phyloP scores from a whole-genome alignment of 768 basidiomycete genomes.

The Trametopsis cervina region DNA sequence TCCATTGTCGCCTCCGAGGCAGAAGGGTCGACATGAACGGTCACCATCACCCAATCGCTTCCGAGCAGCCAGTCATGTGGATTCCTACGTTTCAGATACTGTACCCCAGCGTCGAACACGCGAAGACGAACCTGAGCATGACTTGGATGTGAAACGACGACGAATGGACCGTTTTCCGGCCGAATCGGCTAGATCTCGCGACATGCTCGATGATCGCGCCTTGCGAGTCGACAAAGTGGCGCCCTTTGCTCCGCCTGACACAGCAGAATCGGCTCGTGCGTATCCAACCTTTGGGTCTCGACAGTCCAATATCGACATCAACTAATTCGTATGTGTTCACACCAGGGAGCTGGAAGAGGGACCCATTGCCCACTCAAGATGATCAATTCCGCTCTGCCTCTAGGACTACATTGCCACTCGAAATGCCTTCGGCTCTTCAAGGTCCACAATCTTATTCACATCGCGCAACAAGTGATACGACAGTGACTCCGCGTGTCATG shows the following conservation, averaged over 20 bases:
- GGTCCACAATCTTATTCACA: conserved; percentile 8
- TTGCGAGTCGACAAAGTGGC: background rate
- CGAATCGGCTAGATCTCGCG: conserved; percentile 8
- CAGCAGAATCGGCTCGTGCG: too few relatives aligned
- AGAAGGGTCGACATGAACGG: conserved; percentile 6
- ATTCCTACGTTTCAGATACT: conserved; percentile 6
- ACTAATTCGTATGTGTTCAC: background rate
- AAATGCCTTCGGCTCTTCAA: background rate
- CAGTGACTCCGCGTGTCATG: background rate
- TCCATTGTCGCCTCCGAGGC: background rate
- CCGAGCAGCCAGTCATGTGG: background rate
- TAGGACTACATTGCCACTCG: background rate
- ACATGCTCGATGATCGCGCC: conserved; percentile 2
- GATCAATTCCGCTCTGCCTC: background rate
- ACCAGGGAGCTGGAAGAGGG: background rate
- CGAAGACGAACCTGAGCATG: conserved; percentile 13
- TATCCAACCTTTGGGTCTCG: too few relatives aligned
- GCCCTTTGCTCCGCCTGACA: too few relatives aligned
- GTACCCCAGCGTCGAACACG: conserved; percentile 18
- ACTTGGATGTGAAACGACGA: conserved; percentile 17
- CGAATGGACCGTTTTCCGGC: conserved; percentile 15
- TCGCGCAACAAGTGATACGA: background rate
- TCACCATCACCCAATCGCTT: background rate
- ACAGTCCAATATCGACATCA: too few relatives aligned
- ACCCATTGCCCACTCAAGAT: background rate